Percentiles rank a stretch among this genome's conserved stretches.
phyloP scores from a whole-genome alignment of 1,284 basidiomycete genomes.

The Rhodotorula sp. region DNA sequence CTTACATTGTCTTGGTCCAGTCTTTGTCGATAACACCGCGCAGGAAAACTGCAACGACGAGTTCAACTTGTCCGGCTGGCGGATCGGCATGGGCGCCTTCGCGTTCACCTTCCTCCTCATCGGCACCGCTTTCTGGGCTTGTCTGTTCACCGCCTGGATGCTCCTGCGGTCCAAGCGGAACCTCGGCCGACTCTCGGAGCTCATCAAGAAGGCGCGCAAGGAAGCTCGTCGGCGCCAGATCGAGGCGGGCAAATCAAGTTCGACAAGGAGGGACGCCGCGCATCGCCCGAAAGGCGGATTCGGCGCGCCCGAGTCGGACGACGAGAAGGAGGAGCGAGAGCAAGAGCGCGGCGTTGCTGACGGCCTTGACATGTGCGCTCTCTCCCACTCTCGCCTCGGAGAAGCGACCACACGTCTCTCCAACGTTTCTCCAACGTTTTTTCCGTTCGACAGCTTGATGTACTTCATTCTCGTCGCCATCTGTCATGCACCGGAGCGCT shows the following conservation, averaged over 20 bases:
- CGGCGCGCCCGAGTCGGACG: background rate
- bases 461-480: no score
- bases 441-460: no score
- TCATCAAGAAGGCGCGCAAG: background rate
- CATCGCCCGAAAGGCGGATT: background rate
- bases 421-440: no score
- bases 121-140: background rate
- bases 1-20: background rate
- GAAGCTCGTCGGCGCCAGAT: no score
- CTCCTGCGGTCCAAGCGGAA: no score
- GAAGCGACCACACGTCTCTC: no score
- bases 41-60: constrained; percentile 17
- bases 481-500: background rate
- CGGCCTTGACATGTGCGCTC: no score
- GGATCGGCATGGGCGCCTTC: constrained; percentile 3
- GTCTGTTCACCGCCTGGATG: constrained; percentile 1
- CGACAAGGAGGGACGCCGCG: no score
- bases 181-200: background rate
- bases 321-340: background rate
- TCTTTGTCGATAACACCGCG: background rate
- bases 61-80: constrained; percentile 6
- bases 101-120: background rate
- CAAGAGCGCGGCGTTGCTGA: no score
- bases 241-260: no score
- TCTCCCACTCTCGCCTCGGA: no score